phyloP scores from a whole-genome alignment of 2,329 filamentous ascomycete genomes.

The Leptographium wingfieldii region DNA sequence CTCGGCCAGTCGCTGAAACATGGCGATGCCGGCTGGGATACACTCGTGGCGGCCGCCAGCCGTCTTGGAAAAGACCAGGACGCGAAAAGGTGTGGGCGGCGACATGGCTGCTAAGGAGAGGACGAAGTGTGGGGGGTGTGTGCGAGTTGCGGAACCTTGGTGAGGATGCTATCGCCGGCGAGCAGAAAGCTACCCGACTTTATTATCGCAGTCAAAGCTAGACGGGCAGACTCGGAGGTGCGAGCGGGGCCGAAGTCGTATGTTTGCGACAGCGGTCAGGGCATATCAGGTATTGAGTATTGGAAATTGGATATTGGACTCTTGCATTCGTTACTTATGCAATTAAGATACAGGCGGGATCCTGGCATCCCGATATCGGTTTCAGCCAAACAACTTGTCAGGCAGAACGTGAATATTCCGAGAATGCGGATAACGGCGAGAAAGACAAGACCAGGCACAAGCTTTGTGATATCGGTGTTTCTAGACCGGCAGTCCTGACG shows the following conservation, averaged over 20 bases:
- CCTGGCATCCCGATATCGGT: too few species aligned
- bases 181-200: background rate
- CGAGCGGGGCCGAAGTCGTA: background rate
- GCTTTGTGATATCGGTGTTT: too few species aligned
- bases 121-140: background rate
- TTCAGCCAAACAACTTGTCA: too few species aligned
- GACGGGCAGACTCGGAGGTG: background rate
- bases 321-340: background rate
- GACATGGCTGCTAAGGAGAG: background rate
- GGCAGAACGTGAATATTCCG: too few species aligned
- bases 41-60: constrained; percentile 25
- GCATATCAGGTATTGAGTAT: too few species aligned
- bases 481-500: too few species aligned
- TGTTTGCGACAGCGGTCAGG: too few species aligned
- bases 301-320: background rate
- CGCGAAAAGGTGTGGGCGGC: constrained; percentile 13
- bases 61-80: constrained; percentile 28
- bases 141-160: background rate
- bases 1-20: constrained; percentile 18
- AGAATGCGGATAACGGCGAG: too few species aligned
- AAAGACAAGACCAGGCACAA: too few species aligned
- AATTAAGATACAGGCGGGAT: too few species aligned
- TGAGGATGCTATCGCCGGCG: background rate
- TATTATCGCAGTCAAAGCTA: background rate
- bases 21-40: constrained; percentile 23